These are phyloP conservation scores for Durio zibethinus DNA, from an alignment of 345 rosid species.

Conservation along the genomic window DNA sequence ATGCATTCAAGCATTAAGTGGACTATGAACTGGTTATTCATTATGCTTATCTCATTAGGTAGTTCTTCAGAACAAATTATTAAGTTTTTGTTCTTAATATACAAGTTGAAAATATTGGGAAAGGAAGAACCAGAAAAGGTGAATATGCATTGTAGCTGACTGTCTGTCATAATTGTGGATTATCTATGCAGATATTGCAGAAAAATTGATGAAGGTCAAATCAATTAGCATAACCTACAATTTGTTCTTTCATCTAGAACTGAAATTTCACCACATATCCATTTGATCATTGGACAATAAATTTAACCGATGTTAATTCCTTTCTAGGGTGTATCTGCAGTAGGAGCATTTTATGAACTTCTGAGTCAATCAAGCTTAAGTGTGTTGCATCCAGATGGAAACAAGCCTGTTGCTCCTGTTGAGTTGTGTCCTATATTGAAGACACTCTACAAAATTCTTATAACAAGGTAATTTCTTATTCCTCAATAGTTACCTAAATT, in stretches of 20 bases:
- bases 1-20: not conserved
- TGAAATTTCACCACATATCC: not conserved
- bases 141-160: not conserved
- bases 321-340: conserved; percentile 77
- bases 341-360: conserved; percentile 67
- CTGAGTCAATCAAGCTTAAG: conserved; percentile 63
- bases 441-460: conserved; percentile 61
- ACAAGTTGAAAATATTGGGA: not conserved
- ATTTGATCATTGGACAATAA: not conserved
- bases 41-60: not conserved
- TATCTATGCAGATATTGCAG: not conserved
- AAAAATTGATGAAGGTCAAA: not conserved
- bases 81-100: not conserved
- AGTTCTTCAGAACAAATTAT: not conserved
- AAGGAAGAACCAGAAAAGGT: not conserved
- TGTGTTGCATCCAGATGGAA: conserved; percentile 55
- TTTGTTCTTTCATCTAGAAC: not conserved
- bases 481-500: not conserved
- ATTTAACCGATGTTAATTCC: not conserved
- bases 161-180: not conserved
- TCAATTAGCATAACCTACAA: not conserved
- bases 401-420: conserved; percentile 72
- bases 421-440: conserved; percentile 75
- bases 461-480: conserved; percentile 41
- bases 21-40: not conserved